Conservation (phyloP, 768 basidiomycete genomes). For the Tephrocybe sp. region DNA sequence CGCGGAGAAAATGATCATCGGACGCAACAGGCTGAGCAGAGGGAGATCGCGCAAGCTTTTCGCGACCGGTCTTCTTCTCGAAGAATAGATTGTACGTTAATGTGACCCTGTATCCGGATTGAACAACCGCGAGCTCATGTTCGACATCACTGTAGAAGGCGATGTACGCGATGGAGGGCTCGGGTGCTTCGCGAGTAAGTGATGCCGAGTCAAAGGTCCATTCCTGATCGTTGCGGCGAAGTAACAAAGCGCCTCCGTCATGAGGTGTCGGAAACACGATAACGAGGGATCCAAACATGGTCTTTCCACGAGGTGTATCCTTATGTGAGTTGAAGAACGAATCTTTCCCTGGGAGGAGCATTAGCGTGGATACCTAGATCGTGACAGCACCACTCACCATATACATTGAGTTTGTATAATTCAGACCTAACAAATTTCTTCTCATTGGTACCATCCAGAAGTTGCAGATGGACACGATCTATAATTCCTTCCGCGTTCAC, state of each 20-base stretch:
- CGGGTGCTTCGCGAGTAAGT: slow-evolving; percentile 2
- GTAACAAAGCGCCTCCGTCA: slow-evolving; percentile 41
- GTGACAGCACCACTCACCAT: slow-evolving; percentile 24
- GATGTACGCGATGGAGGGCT: slow-evolving; percentile 31
- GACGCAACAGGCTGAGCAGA: slow-evolving; percentile 6
- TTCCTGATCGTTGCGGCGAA: slow-evolving; percentile 32
- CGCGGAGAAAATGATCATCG: slow-evolving; percentile 8
- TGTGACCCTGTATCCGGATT: slow-evolving; percentile 38
- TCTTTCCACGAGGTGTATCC: slow-evolving; percentile 43
- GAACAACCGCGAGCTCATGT: slow-evolving; percentile 36
- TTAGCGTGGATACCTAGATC: too few relatives aligned
- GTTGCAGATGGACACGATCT: too few relatives aligned
- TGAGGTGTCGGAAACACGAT: slow-evolving; percentile 46
- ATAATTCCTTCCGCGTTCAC: too few relatives aligned
- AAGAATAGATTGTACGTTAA: slow-evolving; percentile 43
- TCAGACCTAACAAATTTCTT: slow-evolving; percentile 21
- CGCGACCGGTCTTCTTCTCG: not conserved
- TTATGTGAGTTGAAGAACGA: slow-evolving; percentile 52
- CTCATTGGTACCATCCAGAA: slow-evolving; percentile 19
- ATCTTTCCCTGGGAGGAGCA: slow-evolving; percentile 30
- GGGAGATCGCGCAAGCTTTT: not conserved
- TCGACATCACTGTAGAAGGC: slow-evolving; percentile 41
- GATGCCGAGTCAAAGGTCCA: slow-evolving; percentile 32
- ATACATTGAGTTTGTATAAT: slow-evolving; percentile 38
- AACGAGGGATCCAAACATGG: slow-evolving; percentile 54